phyloP scores from a whole-genome alignment of 2,329 filamentous ascomycete species.

The Verticillium nubilum region DNA sequence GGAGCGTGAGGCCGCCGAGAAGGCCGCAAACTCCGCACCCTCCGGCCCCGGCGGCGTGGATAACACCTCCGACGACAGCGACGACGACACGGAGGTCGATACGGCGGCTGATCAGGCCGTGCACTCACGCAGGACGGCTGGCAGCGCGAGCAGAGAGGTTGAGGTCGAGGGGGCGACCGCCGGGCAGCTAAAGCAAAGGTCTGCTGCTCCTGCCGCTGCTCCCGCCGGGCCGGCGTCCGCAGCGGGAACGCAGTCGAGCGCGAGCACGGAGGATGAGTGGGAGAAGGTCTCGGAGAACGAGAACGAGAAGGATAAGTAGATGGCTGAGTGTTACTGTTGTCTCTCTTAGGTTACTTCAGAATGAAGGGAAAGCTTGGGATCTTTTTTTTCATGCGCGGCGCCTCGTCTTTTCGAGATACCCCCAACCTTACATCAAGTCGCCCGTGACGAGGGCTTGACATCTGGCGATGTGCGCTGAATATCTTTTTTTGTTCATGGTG shows the following conservation, averaged over 20 bases:
- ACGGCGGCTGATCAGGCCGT: conserved; percentile 8
- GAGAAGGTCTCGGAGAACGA: conserved; percentile 82
- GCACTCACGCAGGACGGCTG: not conserved
- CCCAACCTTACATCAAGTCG: not conserved
- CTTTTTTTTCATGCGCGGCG: not conserved
- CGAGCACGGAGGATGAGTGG: conserved; percentile 93
- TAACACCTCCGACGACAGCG: conserved; percentile 30
- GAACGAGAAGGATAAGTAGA: conserved; percentile 50
- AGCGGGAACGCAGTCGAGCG: conserved; percentile 47
- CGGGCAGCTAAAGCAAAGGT: conserved; percentile 37
- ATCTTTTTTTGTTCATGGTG: not conserved
- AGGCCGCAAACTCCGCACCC: conserved; percentile 22
- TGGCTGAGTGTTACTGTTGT: too few species aligned
- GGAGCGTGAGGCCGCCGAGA: conserved; percentile 33
- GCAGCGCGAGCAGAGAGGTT: conserved; percentile 33
- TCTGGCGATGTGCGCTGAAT: not conserved
- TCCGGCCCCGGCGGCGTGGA: conserved; percentile 24
- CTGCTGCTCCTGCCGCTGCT: conserved; percentile 29
- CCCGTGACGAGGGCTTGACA: not conserved
- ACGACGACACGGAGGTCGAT: conserved; percentile 46
- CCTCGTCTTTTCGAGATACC: conserved; percentile 10
- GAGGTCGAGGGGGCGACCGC: conserved; percentile 28
- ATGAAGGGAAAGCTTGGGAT: too few species aligned
- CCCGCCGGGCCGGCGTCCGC: conserved; percentile 20
- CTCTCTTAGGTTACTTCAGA: too few species aligned